Base-by-base conservation (phyloP, 805 yeast genomes). In the Yamadazyma tumulicola region DNA sequence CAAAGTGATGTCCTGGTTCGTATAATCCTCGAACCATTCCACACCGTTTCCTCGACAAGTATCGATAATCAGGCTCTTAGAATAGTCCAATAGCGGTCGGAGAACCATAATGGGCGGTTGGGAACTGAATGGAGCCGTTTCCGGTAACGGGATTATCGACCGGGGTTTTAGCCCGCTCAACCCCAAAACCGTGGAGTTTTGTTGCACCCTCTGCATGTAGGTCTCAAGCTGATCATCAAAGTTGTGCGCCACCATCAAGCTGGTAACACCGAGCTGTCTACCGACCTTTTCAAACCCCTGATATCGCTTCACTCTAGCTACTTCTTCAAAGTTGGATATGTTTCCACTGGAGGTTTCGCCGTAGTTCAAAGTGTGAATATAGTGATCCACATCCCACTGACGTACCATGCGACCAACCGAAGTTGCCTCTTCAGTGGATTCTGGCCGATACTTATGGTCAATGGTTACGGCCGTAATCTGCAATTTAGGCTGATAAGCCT, bases 181-280 rank as follows among this genome's bases (percentile, higher is more conserved):
- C 0, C 94, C 94, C 53, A 69, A 61, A 4, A 67, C 32, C 9
- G 69, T 59, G 3, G 69, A 61, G 33, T 57, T 56, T 35, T 50
- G 54, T 32, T 48, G 53, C 15, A 82, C 58, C 22, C 94, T 54
- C 50, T 79, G 67, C 15, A 81, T 41, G 41, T 72, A 79, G 0
- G 91, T 81, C 48, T 85, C 95, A 10, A 80, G 35, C 47, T 82
- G 87, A 52, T 85, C 95, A 48, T 85, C 77, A 30, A 64, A 48
- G 45, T 78, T 85, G 47, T 85, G 95, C 0, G 83, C 95, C 26
- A 79, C 58, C 15, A 78, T 52, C 4, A 85, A 38, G n/a, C 64
- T 46, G 0, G 51, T 23, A 3, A 71, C 57, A 0, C 47, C 52
- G 2, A 55, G 35, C 1, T 51, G 35, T 0, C 49, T 32, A 46